Evolutionary conservation across 148 eudicot genomes (phyloP), one percentile per base, ranked within the genome.

Genomic region (Polygonum maritimum): DNA sequence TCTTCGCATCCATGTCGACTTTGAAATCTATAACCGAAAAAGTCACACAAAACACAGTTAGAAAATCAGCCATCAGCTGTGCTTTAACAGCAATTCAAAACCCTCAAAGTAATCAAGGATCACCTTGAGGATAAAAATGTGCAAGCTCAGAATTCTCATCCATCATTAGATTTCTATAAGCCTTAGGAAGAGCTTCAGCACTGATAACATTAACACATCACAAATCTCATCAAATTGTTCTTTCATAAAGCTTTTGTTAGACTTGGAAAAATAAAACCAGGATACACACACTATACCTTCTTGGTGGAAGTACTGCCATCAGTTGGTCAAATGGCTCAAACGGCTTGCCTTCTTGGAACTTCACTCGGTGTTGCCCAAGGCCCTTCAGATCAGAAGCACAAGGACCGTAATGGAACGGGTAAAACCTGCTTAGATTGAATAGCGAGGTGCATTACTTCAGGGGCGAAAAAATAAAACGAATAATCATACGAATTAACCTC

Each of bases 361-460:
- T 76, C 18, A 81, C 81, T 55, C 82, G 85, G 0, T 77, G 78
- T 69, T 78, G 81, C 0, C 86, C 36, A 2, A 88, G 77, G 0
- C 97, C 97, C 80, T 78, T 88, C n/a, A 89, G 21, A 18, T 88
- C 93, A 0, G 97, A 91, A 35, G 92, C 89, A 79, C 85, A 85
- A 0, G 88, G 87, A 18, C 87, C 87, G 57, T 91, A 87, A 36
- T 91, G 81, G 10, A 75, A 78, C 0, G 89, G 85, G 69, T 88
- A 89, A 36, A 74, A 85, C 96, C 93, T 91, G 58, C 31, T 73
- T 57, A n/a, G 69, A 78, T 7, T 75, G 1, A 35, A 67, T 14
- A 12, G 39, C 3, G 5, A 19, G 8, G 13, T 7, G 7, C 8
- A 33, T 57, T 7, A 3, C 57, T 52, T 52, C 57, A 33, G 15